phyloP scores from a whole-genome alignment of 306 rosid genomes.

The Sesbania bispinosa region DNA sequence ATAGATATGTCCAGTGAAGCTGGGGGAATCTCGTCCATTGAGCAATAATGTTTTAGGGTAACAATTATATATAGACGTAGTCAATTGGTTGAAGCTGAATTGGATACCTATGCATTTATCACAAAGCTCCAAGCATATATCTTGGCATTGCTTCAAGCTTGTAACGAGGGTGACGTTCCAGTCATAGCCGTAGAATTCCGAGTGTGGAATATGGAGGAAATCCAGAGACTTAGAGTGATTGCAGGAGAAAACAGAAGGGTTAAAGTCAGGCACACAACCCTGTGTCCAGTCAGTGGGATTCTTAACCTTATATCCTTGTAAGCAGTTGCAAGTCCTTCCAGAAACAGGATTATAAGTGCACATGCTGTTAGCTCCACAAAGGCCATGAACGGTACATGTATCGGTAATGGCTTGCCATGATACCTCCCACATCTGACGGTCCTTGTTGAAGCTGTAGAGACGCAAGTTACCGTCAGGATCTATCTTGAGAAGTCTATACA shows the following conservation, averaged over 20 bases:
- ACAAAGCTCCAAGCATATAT: constrained; percentile 37
- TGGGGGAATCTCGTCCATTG: constrained; percentile 37
- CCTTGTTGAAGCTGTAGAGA: too few species aligned
- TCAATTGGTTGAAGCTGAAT: not conserved
- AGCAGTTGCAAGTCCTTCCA: constrained; percentile 52
- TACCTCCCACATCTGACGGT: constrained; percentile 44
- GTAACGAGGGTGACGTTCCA: not conserved
- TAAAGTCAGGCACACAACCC: constrained; percentile 50
- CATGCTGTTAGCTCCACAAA: constrained; percentile 53
- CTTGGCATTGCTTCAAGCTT: constrained; percentile 33
- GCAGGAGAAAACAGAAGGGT: constrained; percentile 19
- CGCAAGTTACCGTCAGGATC: constrained; percentile 42
- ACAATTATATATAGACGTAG: constrained; percentile 37
- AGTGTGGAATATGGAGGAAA: constrained; percentile 30
- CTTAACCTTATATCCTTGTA: constrained; percentile 36
- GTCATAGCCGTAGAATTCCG: constrained; percentile 55
- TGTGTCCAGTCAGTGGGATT: constrained; percentile 42
- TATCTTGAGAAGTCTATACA: constrained; percentile 9
- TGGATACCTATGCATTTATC: constrained; percentile 49
- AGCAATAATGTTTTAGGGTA: constrained; percentile 35
- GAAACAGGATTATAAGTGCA: not conserved
- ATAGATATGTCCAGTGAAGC: constrained; percentile 31
- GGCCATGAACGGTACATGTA: constrained; percentile 49
- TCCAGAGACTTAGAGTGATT: not conserved
- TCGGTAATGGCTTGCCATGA: constrained; percentile 42